These are phyloP conservation scores for Saccharum officinarum DNA, from an alignment of 176 grass and related monocot genomes.

Conservation along the genomic window DNA sequence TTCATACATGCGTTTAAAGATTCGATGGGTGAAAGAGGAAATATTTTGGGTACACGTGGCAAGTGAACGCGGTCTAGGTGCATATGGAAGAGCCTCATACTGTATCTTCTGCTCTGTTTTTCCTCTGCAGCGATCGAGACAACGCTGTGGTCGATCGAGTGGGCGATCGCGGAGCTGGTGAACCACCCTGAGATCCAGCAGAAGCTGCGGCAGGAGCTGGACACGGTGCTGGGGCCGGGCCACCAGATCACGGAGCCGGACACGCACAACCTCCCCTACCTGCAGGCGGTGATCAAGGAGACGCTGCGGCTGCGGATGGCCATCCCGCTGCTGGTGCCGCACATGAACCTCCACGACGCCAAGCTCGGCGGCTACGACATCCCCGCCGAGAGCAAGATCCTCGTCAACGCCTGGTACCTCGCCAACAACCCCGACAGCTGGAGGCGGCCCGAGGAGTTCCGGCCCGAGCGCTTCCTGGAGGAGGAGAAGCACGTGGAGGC, in stretches of 20 bases:
- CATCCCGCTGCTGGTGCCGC: constrained; percentile 75
- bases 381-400: constrained; percentile 81
- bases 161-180: constrained; percentile 95
- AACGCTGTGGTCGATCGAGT: constrained; percentile 97
- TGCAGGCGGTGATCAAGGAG: constrained; percentile 86
- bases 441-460: constrained; percentile 68
- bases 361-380: constrained; percentile 75
- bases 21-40: too few species aligned
- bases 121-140: constrained; percentile 86
- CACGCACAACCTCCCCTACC: constrained; percentile 65
- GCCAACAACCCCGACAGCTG: constrained; percentile 72
- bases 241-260: constrained; percentile 71
- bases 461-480: constrained; percentile 70
- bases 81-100: too few species aligned
- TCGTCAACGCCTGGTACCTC: constrained; percentile 83
- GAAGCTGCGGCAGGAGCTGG: constrained; percentile 66
- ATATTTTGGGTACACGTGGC: too few species aligned
- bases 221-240: constrained; percentile 46
- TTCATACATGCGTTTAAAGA: too few species aligned
- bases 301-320: constrained; percentile 79
- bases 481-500: constrained; percentile 78
- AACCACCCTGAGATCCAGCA: constrained; percentile 83
- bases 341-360: constrained; percentile 87
- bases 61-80: too few species aligned
- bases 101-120: constrained; percentile 5